Conservation (phyloP, 805 yeast species). For the Lipomyces sp. region DNA sequence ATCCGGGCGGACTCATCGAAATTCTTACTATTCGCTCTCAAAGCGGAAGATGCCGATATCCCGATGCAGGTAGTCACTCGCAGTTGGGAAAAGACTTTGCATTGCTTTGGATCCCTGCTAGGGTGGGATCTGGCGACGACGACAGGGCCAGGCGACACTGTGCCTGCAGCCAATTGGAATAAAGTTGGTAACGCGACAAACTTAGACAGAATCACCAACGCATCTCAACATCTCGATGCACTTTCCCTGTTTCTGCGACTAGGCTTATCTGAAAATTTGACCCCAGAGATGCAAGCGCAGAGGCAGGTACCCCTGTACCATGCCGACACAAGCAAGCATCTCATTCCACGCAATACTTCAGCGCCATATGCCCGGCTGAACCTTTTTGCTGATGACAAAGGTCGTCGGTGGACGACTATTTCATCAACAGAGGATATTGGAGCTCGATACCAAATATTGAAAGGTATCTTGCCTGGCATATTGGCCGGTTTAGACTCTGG, state of each 20-base stretch:
- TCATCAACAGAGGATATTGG: constrained; percentile 65
- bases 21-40: constrained; percentile 65
- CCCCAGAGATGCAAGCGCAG: constrained; percentile 34
- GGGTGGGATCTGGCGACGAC: constrained; percentile 60
- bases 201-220: constrained; percentile 40
- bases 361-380: constrained; percentile 69
- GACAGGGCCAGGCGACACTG: neutral
- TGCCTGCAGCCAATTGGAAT: constrained; percentile 4
- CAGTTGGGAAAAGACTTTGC: constrained; percentile 71
- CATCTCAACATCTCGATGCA: constrained; percentile 47
- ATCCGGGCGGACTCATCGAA: constrained; percentile 76
- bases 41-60: constrained; percentile 40
- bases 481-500: constrained; percentile 55
- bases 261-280: constrained; percentile 45
- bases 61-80: constrained; percentile 61
- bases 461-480: constrained; percentile 58
- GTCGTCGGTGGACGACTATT: constrained; percentile 39
- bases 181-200: constrained; percentile 41
- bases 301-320: constrained; percentile 47
- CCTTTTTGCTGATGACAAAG: constrained; percentile 54
- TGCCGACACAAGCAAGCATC: constrained; percentile 56
- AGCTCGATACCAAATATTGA: constrained; percentile 59
- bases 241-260: constrained; percentile 51
- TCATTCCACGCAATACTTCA: constrained; percentile 57
- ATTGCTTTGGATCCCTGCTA: constrained; percentile 68